Evolutionary conservation across 306 rosid species (phyloP).

Genomic region (Phaseolus lunatus): DNA sequence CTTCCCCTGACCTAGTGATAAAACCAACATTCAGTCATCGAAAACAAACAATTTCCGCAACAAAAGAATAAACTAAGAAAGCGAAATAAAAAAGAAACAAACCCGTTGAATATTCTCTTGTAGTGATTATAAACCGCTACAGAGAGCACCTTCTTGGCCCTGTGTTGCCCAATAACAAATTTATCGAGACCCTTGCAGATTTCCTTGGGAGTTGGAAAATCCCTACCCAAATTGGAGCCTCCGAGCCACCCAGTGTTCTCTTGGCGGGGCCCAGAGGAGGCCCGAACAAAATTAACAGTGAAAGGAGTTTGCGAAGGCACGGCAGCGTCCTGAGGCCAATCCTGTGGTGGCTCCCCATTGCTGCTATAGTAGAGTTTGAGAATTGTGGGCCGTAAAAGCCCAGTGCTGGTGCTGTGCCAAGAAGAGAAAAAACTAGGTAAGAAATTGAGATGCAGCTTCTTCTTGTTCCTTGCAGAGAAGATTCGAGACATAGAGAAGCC

Average conservation of each 20-base stretch:
- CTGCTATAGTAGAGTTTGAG: constrained; percentile 41
- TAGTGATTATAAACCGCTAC: constrained; percentile 95
- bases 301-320: constrained; percentile 70
- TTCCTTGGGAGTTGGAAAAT: constrained; percentile 84
- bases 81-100: constrained; percentile 42
- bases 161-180: constrained; percentile 83
- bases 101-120: constrained; percentile 84
- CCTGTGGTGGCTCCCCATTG: constrained; percentile 23
- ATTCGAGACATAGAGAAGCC: constrained; percentile 49
- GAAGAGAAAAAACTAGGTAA: constrained; percentile 30
- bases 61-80: neutral
- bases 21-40: constrained; percentile 44
- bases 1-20: constrained; percentile 67
- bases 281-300: constrained; percentile 62
- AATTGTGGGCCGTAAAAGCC: neutral
- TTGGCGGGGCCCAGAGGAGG: constrained; percentile 48
- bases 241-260: constrained; percentile 62
- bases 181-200: constrained; percentile 80
- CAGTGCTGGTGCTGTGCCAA: neutral
- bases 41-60: constrained; percentile 9
- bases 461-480: constrained; percentile 61
- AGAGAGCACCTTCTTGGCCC: constrained; percentile 88
- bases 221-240: constrained; percentile 82
- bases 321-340: neutral
- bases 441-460: constrained; percentile 27